Conservation (phyloP, 805 yeast genomes). For the Ogataea pignaliae region DNA sequence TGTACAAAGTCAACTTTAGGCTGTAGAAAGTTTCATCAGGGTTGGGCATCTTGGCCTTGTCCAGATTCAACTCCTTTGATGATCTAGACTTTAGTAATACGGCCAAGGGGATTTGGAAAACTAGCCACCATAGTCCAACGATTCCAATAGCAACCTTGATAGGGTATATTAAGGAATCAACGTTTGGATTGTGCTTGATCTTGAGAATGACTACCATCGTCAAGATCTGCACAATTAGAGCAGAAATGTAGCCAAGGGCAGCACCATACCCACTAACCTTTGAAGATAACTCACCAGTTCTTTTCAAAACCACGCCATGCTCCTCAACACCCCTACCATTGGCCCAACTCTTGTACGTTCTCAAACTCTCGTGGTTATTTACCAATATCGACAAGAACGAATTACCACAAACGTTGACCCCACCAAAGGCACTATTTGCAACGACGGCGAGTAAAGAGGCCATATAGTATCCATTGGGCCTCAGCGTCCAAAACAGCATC, state of each 20-base stretch:
- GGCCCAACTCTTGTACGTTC: background rate
- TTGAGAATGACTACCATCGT: conserved; percentile 44
- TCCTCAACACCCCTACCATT: conserved; percentile 5
- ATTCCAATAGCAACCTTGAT: conserved; percentile 55
- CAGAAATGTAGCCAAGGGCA: conserved; percentile 66
- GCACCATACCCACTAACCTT: conserved; percentile 65
- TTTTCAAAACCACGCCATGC: background rate
- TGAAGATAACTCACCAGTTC: conserved; percentile 39
- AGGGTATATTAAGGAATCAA: conserved; percentile 30
- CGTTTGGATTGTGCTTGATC: conserved; percentile 17
- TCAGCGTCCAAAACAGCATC: conserved; percentile 37
- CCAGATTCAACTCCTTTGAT: conserved; percentile 31
- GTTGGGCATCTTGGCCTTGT: conserved; percentile 8
- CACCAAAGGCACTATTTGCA: conserved; percentile 70
- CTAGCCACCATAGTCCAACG: conserved; percentile 76
- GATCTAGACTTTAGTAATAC: conserved; percentile 43
- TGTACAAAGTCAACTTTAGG: conserved; percentile 9
- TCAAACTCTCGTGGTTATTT: conserved; percentile 29
- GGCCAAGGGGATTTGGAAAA: conserved; percentile 61
- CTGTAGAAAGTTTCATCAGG: conserved; percentile 6
- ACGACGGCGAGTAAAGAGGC: conserved; percentile 51
- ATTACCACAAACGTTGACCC: conserved; percentile 75
- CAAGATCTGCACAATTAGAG: conserved; percentile 57
- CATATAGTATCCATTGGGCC: conserved; percentile 40
- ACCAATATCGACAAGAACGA: conserved; percentile 64